Evolutionary conservation across 2,329 filamentous ascomycete species (phyloP), one percentile per base, ranked within the genome.

Genomic region (Aureobasidium sp.): DNA sequence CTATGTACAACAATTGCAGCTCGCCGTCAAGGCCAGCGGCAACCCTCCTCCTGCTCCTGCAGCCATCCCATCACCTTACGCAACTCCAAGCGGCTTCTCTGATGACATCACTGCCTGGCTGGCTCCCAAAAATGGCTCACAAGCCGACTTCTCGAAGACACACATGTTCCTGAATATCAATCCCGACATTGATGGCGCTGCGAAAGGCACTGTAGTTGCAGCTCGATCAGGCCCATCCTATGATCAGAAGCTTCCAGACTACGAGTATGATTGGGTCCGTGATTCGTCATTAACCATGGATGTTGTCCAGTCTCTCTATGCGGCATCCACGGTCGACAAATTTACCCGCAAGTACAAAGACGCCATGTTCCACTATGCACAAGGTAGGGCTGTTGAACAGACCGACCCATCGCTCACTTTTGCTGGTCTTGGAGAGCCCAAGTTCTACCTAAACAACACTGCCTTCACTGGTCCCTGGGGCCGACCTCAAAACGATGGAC

Each of bases 101-200:
- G 59, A 69, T 29, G 71, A 73, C 57, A 71, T 73, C 61, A 71
- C 70, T 15, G 52, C 61, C 12, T 72, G 64, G 64, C 64, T 73
- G 15, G 63, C 65, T 9, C 61, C 67, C 20, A 53, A 57, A 7
- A 63, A 47, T 52, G 65, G 64, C 15, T 70, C 69, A 3, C 67
- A 72, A 50, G 60, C 66, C 4, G 64, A 64, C 12, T 65, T 65
- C 2, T 65, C 68, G 3, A 69, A 71, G 58, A 55, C 63, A 9
- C 53, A 64, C 46, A 72, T 73, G 70, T 72, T 72, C 63, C 57
- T 63, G 13, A 73, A 73, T 61, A 70, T 73, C 68, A 71, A 73
- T 41, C 70, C 70, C 3, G 62, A 64, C 36, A 64, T 71, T 26
- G 51, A 62, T 23, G 70, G 68, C 9, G 70, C 68, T 23, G 70